phyloP scores from a whole-genome alignment of 345 rosid genomes.

The Cardamine resedifolia region DNA sequence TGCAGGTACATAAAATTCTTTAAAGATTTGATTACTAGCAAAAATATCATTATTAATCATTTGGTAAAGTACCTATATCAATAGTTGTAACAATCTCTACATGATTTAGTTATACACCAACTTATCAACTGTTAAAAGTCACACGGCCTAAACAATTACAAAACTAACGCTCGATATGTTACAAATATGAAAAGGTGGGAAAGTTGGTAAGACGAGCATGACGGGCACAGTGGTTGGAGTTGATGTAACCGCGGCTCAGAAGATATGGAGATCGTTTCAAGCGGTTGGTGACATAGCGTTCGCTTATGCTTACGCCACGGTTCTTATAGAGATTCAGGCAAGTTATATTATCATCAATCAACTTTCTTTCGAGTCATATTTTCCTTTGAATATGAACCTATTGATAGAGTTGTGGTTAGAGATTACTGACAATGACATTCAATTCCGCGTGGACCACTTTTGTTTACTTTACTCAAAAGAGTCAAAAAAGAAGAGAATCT shows the following conservation, averaged over 20 bases:
- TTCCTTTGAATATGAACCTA: slow-evolving; percentile 30
- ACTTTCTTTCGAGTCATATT: background rate
- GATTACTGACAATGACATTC: slow-evolving; percentile 32
- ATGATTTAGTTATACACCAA: background rate
- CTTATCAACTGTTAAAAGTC: background rate
- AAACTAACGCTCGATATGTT: slow-evolving; percentile 14
- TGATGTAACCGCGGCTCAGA: slow-evolving; percentile 66
- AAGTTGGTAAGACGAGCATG: slow-evolving; percentile 44
- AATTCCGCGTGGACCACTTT: slow-evolving; percentile 32
- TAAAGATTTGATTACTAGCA: background rate
- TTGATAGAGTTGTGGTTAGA: slow-evolving; percentile 30
- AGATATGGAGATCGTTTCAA: slow-evolving; percentile 80
- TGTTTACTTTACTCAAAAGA: slow-evolving; percentile 30
- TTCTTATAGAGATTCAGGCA: slow-evolving; percentile 88
- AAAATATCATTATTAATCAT: background rate
- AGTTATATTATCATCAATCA: slow-evolving; percentile 28
- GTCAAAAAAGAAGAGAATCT: slow-evolving; percentile 37
- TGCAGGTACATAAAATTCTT: slow-evolving; percentile 27
- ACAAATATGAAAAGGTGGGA: slow-evolving; percentile 31
- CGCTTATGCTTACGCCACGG: slow-evolving; percentile 78
- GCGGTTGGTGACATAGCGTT: slow-evolving; percentile 89
- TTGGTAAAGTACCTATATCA: background rate
- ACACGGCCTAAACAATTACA: background rate
- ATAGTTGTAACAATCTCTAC: background rate
- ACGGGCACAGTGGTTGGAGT: slow-evolving; percentile 64